Evolutionary conservation across 345 rosid species (phyloP).

Genomic region (Pistacia vera): DNA sequence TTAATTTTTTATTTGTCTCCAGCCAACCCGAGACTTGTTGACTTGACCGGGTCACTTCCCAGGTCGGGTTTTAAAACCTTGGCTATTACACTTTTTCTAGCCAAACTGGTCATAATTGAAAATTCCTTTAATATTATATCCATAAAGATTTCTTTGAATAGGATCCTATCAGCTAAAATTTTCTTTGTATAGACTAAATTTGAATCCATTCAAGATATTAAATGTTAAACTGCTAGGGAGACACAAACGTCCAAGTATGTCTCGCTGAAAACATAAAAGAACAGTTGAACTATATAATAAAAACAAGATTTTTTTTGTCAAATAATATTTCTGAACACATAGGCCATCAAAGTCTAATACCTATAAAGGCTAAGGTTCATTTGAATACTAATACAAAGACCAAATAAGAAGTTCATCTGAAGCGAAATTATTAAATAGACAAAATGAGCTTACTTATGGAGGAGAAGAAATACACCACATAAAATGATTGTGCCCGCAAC

Average conservation of each 20-base stretch:
- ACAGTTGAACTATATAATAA: background rate
- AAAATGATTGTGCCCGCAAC: constrained; percentile 75
- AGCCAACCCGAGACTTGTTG: too few species aligned
- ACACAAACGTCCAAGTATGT: background rate
- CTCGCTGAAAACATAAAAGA: background rate
- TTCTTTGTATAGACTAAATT: background rate
- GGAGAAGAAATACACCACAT: constrained; percentile 84
- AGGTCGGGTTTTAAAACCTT: too few species aligned
- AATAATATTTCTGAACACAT: background rate
- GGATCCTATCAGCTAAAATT: too few species aligned
- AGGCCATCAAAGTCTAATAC: background rate
- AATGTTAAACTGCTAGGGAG: background rate
- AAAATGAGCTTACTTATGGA: constrained; percentile 67
- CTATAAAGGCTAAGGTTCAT: background rate
- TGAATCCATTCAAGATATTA: background rate
- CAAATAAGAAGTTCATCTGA: background rate
- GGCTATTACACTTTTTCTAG: too few species aligned
- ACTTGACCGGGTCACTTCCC: too few species aligned
- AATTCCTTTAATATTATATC: background rate
- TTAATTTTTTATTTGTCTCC: too few species aligned
- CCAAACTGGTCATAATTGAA: background rate
- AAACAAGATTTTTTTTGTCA: background rate
- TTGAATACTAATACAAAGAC: background rate
- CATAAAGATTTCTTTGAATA: background rate
- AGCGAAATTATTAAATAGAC: background rate